Conservation (phyloP, 371 early-diverging fungal species). For the Mucor circinelloides region DNA sequence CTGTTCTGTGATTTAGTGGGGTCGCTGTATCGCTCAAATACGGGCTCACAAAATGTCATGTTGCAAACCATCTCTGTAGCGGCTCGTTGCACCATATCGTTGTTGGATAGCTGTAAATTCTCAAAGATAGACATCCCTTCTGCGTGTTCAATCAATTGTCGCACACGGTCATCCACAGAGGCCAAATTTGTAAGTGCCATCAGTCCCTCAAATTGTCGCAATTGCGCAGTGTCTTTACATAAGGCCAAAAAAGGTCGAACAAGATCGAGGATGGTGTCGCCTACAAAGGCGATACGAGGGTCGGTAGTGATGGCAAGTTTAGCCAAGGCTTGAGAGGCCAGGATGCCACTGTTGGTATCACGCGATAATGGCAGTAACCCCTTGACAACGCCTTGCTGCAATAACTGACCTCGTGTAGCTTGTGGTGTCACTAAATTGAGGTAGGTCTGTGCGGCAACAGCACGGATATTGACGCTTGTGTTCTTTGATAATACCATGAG, state of each 20-base stretch:
- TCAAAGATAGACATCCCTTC: slow-evolving; percentile 77
- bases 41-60: slow-evolving; percentile 82
- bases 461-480: slow-evolving; percentile 59
- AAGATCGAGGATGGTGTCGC: slow-evolving; percentile 61
- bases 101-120: slow-evolving; percentile 76
- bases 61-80: slow-evolving; percentile 94
- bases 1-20: slow-evolving; percentile 47
- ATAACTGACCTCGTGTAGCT: slow-evolving; percentile 70
- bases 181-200: slow-evolving; percentile 94
- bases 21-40: slow-evolving; percentile 75
- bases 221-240: slow-evolving; percentile 58
- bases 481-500: slow-evolving; percentile 58
- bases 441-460: slow-evolving; percentile 68
- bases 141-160: slow-evolving; percentile 48
- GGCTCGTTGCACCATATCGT: slow-evolving; percentile 85
- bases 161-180: slow-evolving; percentile 57
- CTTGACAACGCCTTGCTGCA: slow-evolving; percentile 84
- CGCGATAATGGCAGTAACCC: slow-evolving; percentile 57
- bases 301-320: slow-evolving; percentile 90
- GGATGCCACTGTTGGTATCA: slow-evolving; percentile 22
- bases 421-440: slow-evolving; percentile 74
- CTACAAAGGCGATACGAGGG: slow-evolving; percentile 83
- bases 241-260: slow-evolving; percentile 65
- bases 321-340: slow-evolving; percentile 85
- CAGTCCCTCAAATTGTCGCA: slow-evolving; percentile 88